Evolutionary conservation across 305 asterid genomes (phyloP).

Genomic region (Solanum hybrid): DNA sequence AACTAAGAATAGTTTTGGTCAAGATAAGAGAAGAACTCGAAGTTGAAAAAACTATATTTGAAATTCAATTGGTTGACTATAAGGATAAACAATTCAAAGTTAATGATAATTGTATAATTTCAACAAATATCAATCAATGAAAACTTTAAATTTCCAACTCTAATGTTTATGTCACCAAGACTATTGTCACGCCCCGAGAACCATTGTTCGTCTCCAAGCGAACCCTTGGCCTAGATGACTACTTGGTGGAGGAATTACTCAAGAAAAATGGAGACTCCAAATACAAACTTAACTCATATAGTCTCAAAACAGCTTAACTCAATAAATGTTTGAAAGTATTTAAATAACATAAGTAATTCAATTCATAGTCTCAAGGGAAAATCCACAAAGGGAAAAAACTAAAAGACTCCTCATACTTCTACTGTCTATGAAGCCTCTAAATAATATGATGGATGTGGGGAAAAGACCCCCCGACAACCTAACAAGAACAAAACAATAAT

Average conservation of each 20-base stretch:
- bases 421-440: not conserved
- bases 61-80: not conserved
- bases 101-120: too few relatives aligned
- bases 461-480: not conserved
- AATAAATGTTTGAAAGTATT: too few relatives aligned
- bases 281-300: not conserved
- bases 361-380: not conserved
- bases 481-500: too few relatives aligned
- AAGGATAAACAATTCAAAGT: not conserved
- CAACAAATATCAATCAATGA: not conserved
- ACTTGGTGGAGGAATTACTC: not conserved
- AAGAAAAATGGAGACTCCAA: not conserved
- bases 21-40: not conserved
- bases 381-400: not conserved
- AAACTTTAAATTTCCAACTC: not conserved
- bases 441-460: not conserved
- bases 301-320: not conserved
- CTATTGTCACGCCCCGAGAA: not conserved
- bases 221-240: not conserved
- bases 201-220: not conserved
- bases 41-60: not conserved
- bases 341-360: not conserved
- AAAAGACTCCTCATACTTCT: too few relatives aligned
- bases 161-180: not conserved
- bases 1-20: not conserved